These are phyloP conservation scores for Psilocybe sp. DNA, from an alignment of 768 basidiomycete species.

Conservation along the genomic window DNA sequence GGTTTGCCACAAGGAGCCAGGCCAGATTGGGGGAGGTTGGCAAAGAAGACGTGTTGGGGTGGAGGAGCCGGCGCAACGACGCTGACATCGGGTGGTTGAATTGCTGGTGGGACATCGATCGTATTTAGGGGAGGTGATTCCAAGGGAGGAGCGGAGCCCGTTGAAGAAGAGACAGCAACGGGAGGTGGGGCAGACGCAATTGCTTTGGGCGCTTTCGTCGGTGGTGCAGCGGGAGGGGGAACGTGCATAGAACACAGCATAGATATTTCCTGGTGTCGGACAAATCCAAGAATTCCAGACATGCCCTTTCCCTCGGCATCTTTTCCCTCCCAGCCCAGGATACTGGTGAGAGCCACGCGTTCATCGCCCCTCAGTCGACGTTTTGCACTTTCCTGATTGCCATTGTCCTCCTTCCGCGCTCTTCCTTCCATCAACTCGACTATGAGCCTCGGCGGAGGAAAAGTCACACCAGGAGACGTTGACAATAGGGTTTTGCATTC, in stretches of 20 bases:
- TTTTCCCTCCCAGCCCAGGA: constrained; percentile 61
- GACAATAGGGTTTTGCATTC: constrained; percentile 40
- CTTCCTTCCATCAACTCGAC: constrained; percentile 51
- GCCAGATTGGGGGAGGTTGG: constrained; percentile 13
- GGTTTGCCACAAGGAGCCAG: constrained; percentile 42
- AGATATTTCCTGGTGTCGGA: constrained; percentile 55
- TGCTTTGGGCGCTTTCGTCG: constrained; percentile 1
- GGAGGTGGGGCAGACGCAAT: constrained; percentile 1
- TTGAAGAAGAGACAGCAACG: constrained; percentile 4
- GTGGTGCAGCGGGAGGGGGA: constrained; percentile 8
- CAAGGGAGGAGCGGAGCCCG: constrained; percentile 4
- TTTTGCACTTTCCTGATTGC: constrained; percentile 12
- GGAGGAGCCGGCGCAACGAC: too few relatives aligned
- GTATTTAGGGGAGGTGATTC: too few relatives aligned
- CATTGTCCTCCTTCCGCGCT: constrained; percentile 13
- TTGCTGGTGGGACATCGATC: too few relatives aligned
- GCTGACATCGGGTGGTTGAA: too few relatives aligned
- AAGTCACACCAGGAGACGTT: constrained; percentile 47
- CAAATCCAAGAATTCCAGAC: constrained; percentile 49
- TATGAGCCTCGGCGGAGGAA: constrained; percentile 48
- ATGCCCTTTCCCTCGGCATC: constrained; percentile 42
- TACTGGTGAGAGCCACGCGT: constrained; percentile 43
- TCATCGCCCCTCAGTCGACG: constrained; percentile 56
- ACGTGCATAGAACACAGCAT: constrained; percentile 46
- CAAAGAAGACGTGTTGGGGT: not conserved